Percentiles rank a stretch among this genome's conserved stretches.
phyloP scores from a whole-genome alignment of 306 rosid species.

The Ochetophila trinervis region DNA sequence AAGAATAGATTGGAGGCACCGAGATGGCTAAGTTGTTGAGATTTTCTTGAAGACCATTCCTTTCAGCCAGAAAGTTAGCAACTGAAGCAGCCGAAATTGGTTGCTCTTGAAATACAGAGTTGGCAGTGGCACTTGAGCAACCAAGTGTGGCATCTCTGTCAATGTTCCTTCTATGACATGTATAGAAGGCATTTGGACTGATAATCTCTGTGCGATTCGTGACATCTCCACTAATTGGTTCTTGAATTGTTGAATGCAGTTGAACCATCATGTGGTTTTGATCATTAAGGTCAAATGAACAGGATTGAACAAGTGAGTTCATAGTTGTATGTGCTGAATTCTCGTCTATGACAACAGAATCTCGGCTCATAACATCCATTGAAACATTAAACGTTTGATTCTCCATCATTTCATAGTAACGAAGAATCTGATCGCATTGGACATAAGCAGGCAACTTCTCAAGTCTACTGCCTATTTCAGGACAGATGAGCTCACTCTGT shows the following conservation, averaged over 20 bases:
- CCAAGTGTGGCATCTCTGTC: conserved; percentile 31
- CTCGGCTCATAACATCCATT: conserved; percentile 30
- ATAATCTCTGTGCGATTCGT: conserved; percentile 21
- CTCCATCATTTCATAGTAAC: conserved; percentile 34
- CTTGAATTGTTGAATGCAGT: conserved; percentile 35
- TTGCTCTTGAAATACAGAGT: conserved; percentile 36
- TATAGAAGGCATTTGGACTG: conserved; percentile 29
- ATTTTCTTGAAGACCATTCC: conserved; percentile 42
- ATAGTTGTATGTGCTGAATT: conserved; percentile 34
- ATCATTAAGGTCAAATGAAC: conserved; percentile 47
- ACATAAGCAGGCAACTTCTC: background rate
- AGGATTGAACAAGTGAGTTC: conserved; percentile 43
- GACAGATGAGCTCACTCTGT: background rate
- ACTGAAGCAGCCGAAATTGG: conserved; percentile 38
- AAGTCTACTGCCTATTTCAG: background rate
- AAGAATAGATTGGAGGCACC: conserved; percentile 30
- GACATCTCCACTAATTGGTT: conserved; percentile 23
- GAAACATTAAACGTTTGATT: conserved; percentile 35
- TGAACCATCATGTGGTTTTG: conserved; percentile 39
- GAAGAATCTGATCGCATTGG: background rate
- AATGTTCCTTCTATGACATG: conserved; percentile 32
- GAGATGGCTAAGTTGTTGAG: conserved; percentile 39
- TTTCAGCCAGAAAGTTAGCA: conserved; percentile 43
- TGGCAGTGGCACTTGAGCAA: conserved; percentile 31
- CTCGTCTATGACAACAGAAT: conserved; percentile 33